Evolutionary conservation across 495 filamentous ascomycete genomes (phyloP).

Genomic region (Podospora australis): DNA sequence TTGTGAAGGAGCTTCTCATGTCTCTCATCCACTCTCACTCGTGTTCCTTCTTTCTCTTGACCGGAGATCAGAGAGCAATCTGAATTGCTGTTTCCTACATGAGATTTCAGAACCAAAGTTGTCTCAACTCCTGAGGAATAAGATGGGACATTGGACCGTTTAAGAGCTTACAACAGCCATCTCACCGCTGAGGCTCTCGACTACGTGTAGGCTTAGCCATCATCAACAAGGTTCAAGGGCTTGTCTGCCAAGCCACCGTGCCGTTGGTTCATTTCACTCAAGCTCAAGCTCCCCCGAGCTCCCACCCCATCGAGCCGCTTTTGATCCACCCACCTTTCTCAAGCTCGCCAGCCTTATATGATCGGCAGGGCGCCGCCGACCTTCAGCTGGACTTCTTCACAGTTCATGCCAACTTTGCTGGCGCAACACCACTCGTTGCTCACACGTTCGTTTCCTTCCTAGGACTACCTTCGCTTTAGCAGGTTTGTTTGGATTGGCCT

Average conservation of each 20-base stretch:
- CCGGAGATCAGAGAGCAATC: no score
- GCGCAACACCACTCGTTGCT: conserved; percentile 20
- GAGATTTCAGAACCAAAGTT: no score
- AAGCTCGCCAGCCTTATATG: conserved; percentile 23
- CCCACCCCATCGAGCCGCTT: neutral
- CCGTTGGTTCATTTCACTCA: conserved; percentile 18
- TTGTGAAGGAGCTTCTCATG: neutral
- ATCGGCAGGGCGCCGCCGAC: conserved; percentile 18
- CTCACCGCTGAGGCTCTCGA: neutral
- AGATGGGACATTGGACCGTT: no score
- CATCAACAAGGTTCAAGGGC: neutral
- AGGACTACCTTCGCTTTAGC: conserved; percentile 12
- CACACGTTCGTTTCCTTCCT: conserved; percentile 17
- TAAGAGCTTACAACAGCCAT: neutral
- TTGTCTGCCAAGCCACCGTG: conserved; percentile 20
- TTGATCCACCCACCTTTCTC: neutral
- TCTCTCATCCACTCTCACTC: conserved; percentile 3
- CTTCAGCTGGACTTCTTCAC: conserved; percentile 1
- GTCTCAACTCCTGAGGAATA: no score
- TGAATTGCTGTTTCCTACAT: no score
- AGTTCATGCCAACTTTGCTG: conserved; percentile 10
- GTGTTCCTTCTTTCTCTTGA: neutral
- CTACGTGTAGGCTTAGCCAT: neutral
- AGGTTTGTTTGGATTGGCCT: no score
- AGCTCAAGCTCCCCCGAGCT: neutral